These are phyloP conservation scores for Mallotus japonicus DNA, from an alignment of 441 rosid genomes.

Conservation along the genomic window DNA sequence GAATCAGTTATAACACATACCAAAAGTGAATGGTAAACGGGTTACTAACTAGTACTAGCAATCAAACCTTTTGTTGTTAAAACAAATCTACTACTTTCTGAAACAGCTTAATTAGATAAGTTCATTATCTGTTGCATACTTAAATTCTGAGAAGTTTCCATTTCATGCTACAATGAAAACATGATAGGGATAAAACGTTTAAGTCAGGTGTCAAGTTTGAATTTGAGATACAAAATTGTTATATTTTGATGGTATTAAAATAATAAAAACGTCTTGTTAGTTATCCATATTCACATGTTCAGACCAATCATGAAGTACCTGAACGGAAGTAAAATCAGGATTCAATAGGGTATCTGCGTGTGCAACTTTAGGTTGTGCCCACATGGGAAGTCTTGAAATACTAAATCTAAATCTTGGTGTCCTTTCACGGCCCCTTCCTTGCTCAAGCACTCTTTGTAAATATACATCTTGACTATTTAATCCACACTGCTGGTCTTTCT, in stretches of 20 bases:
- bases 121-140: neutral
- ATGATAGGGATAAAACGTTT: neutral
- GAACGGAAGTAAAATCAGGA: slow-evolving; percentile 41
- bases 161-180: neutral
- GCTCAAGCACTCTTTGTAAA: slow-evolving; percentile 26
- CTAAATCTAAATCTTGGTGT: slow-evolving; percentile 68
- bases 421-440: slow-evolving; percentile 41
- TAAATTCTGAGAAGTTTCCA: neutral
- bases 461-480: slow-evolving; percentile 29
- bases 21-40: too few relatives aligned
- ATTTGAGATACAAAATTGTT: neutral
- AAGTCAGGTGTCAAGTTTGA: neutral
- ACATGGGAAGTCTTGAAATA: slow-evolving; percentile 77
- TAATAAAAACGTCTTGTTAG: neutral
- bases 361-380: slow-evolving; percentile 78
- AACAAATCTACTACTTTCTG: neutral
- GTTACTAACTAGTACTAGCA: too few relatives aligned
- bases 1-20: neutral
- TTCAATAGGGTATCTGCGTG: slow-evolving; percentile 29
- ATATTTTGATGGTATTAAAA: neutral
- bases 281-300: neutral
- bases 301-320: slow-evolving; percentile 39
- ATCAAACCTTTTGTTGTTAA: neutral
- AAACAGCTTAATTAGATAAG: neutral
- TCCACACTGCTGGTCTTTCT: too few relatives aligned